phyloP scores from a whole-genome alignment of 306 rosid species.

The Gynostemma pentaphyllum region DNA sequence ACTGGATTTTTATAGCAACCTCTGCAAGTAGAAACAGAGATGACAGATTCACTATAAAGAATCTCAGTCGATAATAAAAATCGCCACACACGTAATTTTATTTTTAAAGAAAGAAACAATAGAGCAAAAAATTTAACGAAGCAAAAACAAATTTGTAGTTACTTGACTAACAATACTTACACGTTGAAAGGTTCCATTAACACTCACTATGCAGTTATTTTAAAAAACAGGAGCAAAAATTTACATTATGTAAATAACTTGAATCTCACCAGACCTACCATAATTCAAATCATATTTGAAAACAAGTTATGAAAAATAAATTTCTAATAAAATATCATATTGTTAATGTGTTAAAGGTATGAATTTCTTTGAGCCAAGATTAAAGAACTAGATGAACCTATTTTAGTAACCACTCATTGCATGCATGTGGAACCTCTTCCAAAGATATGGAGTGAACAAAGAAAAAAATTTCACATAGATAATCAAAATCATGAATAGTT shows the following conservation, averaged over 20 bases:
- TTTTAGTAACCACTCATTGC: too few species aligned
- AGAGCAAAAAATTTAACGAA: neutral
- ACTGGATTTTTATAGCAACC: conserved; percentile 18
- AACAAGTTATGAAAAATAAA: neutral
- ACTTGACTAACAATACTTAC: neutral
- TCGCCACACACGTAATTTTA: neutral
- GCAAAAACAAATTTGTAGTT: neutral
- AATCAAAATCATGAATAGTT: too few species aligned
- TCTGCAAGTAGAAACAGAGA: conserved; percentile 28
- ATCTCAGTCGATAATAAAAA: neutral
- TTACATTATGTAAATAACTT: neutral
- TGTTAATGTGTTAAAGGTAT: too few species aligned
- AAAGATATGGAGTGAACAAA: too few species aligned
- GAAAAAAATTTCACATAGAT: too few species aligned
- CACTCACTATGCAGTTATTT: neutral
- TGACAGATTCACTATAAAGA: neutral
- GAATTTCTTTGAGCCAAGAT: too few species aligned
- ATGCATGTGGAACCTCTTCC: too few species aligned
- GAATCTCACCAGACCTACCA: too few species aligned
- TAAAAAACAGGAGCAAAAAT: neutral
- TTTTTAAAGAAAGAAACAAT: too few species aligned
- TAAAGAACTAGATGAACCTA: too few species aligned
- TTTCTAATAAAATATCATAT: neutral
- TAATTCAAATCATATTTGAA: neutral
- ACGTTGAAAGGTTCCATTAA: neutral